These are phyloP conservation scores for Candida labiduridarum DNA, from an alignment of 1,139 yeast species.

Conservation along the genomic window DNA sequence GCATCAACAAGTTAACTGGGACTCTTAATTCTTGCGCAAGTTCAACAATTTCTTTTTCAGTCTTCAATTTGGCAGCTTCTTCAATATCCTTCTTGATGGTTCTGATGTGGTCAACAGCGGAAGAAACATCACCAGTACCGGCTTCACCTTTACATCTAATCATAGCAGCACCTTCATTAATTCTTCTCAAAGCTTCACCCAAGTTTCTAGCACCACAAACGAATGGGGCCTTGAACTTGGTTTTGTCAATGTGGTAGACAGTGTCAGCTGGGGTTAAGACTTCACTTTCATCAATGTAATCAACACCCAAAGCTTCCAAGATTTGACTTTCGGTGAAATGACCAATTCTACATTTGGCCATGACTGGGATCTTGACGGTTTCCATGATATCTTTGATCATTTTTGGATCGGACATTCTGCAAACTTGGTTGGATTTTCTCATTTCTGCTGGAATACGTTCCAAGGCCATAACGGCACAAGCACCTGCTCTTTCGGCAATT, in stretches of 20 bases:
- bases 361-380: slow-evolving; percentile 73
- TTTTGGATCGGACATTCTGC: slow-evolving; percentile 86
- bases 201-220: slow-evolving; percentile 86
- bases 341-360: slow-evolving; percentile 90
- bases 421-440: slow-evolving; percentile 81
- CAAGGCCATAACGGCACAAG: slow-evolving; percentile 89
- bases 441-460: slow-evolving; percentile 88
- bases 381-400: slow-evolving; percentile 79
- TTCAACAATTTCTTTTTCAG: slow-evolving; percentile 45
- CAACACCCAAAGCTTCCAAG: slow-evolving; percentile 71
- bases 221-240: slow-evolving; percentile 70
- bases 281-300: slow-evolving; percentile 84
- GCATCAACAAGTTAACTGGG: slow-evolving; percentile 54
- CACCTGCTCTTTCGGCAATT: slow-evolving; percentile 84
- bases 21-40: slow-evolving; percentile 66
- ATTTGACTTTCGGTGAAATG: slow-evolving; percentile 85
- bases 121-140: slow-evolving; percentile 86
- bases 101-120: slow-evolving; percentile 79
- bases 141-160: slow-evolving; percentile 89
- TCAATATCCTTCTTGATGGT: slow-evolving; percentile 60
- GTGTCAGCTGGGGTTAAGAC: slow-evolving; percentile 85
- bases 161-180: slow-evolving; percentile 87
- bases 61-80: slow-evolving; percentile 42
- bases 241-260: slow-evolving; percentile 64
- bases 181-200: slow-evolving; percentile 83